Conservation (phyloP, 208 protist species). For the Crithidia acanthocephali region DNA sequence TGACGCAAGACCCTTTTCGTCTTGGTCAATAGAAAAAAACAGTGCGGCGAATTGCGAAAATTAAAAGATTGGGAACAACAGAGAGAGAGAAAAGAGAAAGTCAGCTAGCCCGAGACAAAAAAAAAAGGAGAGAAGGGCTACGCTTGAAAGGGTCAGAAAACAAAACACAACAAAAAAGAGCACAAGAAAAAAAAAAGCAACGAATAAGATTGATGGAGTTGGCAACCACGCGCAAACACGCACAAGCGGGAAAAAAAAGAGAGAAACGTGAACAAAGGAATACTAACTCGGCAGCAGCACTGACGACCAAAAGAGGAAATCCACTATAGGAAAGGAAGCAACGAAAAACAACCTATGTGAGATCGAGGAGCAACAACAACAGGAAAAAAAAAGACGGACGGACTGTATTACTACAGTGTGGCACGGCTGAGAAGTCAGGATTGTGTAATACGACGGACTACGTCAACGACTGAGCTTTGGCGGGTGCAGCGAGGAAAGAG, state of each 20-base stretch:
- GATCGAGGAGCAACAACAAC: too few species aligned
- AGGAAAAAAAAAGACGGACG: conserved; percentile 1
- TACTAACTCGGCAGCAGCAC: background rate
- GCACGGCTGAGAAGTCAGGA: background rate
- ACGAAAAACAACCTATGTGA: background rate
- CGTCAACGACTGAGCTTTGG: background rate
- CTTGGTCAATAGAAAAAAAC: too few species aligned
- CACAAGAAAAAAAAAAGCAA: background rate
- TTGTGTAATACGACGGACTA: background rate
- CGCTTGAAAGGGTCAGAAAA: background rate
- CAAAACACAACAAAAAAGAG: conserved; percentile 14
- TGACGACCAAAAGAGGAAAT: background rate
- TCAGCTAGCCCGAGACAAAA: background rate
- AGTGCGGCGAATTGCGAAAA: too few species aligned
- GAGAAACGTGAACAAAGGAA: background rate
- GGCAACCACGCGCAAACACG: background rate
- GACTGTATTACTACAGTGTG: background rate
- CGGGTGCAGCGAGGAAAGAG: background rate
- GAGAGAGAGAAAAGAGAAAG: too few species aligned
- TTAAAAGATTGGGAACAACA: too few species aligned
- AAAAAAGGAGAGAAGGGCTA: conserved; percentile 1
- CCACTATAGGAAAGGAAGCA: background rate
- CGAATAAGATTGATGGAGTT: background rate
- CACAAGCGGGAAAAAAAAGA: background rate
- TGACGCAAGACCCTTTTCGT: too few species aligned